Evolutionary conservation across 345 rosid species (phyloP), one percentile per base, ranked within the genome.

Genomic region (Dipteronia dyeriana): DNA sequence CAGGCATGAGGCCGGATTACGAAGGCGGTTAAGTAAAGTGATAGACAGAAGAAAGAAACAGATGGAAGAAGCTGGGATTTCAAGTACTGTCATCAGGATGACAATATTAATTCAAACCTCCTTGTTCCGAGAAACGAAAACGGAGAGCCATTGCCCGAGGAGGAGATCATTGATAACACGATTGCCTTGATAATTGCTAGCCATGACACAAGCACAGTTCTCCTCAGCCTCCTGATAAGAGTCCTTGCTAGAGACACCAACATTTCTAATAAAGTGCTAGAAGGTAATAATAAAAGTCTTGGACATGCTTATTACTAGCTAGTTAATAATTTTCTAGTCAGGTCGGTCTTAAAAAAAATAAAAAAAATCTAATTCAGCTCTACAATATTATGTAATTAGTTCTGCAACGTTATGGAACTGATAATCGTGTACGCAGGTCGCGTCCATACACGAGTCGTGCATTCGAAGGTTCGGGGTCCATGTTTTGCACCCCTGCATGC

Each of bases 231-330:
- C 12, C 12, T 70, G 6, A 22, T 70, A 6, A 51, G 80, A 31
- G 17, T 25, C 25, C 76, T 70, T n/a, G 67, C 76, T 31, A 71
- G 70, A 71, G 80, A 78, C 63, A 19, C 75, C 13, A 47, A 78
- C 16, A n/a, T 78, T 14, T 34, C 22, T 20, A 71, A 13, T n/a
- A 34, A 78, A 14, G 80, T 70, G 22, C 45, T 70, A 3, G 51
- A 78, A 70, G 75, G 80, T 76, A 76, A 22, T 13, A 62, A 12
- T 16, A 5, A 10, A 10, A 23, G 11, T 26, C 5, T 45, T 9
- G 25, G 34, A 45, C 51, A 45, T 45, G 14, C 13, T 45, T 45
- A 45, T 10, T 9, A 2, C 10, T 45, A 38, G 12, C 10, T 45
- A 38, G 41, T 26, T 26, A 26, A 26, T 26, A 26, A 26, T 26